Percentiles rank a stretch among this genome's conserved stretches.
Evolutionary conservation across 352 stramenopile species (phyloP).

Genomic region (Phytophthora sansomeana): DNA sequence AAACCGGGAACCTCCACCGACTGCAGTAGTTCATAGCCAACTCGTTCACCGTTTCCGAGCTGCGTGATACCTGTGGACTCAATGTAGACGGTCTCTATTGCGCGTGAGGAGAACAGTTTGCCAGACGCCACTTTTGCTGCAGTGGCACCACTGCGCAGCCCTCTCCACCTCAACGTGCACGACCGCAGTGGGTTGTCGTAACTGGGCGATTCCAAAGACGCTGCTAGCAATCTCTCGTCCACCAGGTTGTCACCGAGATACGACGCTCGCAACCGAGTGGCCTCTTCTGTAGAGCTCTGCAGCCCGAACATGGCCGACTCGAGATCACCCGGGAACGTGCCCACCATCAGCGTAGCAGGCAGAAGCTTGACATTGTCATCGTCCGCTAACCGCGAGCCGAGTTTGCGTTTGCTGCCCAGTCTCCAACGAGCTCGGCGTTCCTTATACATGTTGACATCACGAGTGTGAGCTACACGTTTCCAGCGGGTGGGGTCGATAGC

Average conservation of each 20-base stretch:
- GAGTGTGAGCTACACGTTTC: constrained; percentile 36
- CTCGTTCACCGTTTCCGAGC: constrained; percentile 32
- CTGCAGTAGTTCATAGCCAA: constrained; percentile 46
- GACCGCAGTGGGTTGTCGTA: constrained; percentile 35
- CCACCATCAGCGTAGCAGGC: constrained; percentile 40
- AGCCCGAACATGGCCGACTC: constrained; percentile 49
- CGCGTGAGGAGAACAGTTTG: constrained; percentile 26
- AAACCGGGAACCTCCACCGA: constrained; percentile 35
- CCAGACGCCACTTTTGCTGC: constrained; percentile 24
- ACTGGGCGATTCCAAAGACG: constrained; percentile 31
- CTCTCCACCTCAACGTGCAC: constrained; percentile 44
- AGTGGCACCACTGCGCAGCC: constrained; percentile 19
- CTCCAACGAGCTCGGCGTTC: constrained; percentile 29
- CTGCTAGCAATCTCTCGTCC: constrained; percentile 38
- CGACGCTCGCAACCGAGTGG: constrained; percentile 32
- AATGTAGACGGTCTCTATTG: constrained; percentile 40
- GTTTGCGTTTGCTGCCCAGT: constrained; percentile 31
- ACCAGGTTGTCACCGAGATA: constrained; percentile 39
- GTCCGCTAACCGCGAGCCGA: constrained; percentile 35
- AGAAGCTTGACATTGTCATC: constrained; percentile 30
- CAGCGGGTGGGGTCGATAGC: constrained; percentile 35
- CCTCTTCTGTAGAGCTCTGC: constrained; percentile 40
- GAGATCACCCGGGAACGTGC: constrained; percentile 37
- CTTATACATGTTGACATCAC: constrained; percentile 39
- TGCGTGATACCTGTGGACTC: constrained; percentile 40